A percentile compares a stretch with the other conserved stretches of the same genome.
phyloP scores from a whole-genome alignment of 441 rosid species.

The Hypseocharis bilobata region DNA sequence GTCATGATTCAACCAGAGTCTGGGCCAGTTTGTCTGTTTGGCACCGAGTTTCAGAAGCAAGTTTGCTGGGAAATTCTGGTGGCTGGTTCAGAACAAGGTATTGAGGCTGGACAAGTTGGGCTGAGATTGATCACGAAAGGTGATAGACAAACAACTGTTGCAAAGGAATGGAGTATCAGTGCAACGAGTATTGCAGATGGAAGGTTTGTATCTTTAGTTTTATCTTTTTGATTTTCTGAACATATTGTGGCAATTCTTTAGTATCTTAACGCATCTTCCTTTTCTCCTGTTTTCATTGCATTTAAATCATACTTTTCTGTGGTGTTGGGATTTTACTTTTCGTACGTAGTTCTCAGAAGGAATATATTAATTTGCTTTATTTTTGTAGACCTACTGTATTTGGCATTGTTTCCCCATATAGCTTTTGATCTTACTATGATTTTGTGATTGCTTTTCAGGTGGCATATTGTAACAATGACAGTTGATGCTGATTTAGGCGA shows the following conservation, averaged over 20 bases:
- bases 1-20: slow-evolving; percentile 97
- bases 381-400: not conserved
- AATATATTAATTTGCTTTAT: not conserved
- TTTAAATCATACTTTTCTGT: not conserved
- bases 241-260: slow-evolving; percentile 7
- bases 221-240: slow-evolving; percentile 20
- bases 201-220: slow-evolving; percentile 42
- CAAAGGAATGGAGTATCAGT: slow-evolving; percentile 96
- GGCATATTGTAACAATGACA: slow-evolving; percentile 98
- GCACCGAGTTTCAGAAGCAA: slow-evolving; percentile 91
- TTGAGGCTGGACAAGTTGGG: slow-evolving; percentile 99
- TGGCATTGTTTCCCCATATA: not conserved
- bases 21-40: slow-evolving; percentile 96
- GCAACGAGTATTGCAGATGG: slow-evolving; percentile 99
- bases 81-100: slow-evolving; percentile 99
- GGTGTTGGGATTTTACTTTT: slow-evolving; percentile 12
- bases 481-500: slow-evolving; percentile 90
- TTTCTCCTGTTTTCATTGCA: not conserved
- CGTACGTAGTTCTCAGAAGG: not conserved
- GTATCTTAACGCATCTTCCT: not conserved
- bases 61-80: slow-evolving; percentile 98
- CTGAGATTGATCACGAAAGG: slow-evolving; percentile 89
- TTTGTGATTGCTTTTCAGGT: slow-evolving; percentile 45
- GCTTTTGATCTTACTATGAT: slow-evolving; percentile 10
- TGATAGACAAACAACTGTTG: slow-evolving; percentile 79